These are phyloP conservation scores for Suillus subalutaceus DNA, from an alignment of 768 basidiomycete species.

Conservation along the genomic window DNA sequence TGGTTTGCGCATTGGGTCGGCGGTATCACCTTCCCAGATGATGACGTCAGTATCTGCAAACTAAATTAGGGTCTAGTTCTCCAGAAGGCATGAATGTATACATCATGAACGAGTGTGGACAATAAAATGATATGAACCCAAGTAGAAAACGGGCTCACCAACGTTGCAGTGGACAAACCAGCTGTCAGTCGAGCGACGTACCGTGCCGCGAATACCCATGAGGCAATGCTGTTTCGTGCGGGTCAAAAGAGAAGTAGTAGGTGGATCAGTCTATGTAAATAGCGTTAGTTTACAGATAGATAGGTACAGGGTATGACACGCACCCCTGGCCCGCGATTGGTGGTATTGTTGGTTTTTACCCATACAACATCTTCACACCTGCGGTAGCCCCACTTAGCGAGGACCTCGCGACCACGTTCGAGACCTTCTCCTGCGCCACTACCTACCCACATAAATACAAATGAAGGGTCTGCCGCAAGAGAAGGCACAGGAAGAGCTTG, in stretches of 20 bases:
- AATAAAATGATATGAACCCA: conserved; percentile 9
- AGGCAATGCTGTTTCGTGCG: conserved; percentile 95
- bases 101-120: conserved; percentile 13
- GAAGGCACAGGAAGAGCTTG: conserved; percentile 80
- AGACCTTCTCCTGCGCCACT: conserved; percentile 88
- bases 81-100: not conserved
- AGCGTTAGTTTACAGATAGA: not conserved
- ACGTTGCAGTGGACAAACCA: conserved; percentile 99
- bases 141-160: conserved; percentile 50
- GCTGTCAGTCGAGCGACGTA: conserved; percentile 89
- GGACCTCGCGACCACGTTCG: conserved; percentile 87
- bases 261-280: conserved; percentile 69
- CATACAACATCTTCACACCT: conserved; percentile 98
- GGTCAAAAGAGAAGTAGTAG: conserved; percentile 83
- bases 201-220: conserved; percentile 97
- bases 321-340: conserved; percentile 77
- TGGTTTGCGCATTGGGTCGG: conserved; percentile 84
- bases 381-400: conserved; percentile 93
- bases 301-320: conserved; percentile 27
- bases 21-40: conserved; percentile 91
- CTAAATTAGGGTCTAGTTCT: conserved; percentile 1
- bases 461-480: conserved; percentile 89
- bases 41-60: conserved; percentile 91
- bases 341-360: conserved; percentile 87
- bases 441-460: conserved; percentile 96